Evolutionary conservation across 345 rosid species (phyloP), one percentile per base, ranked within the genome.

Genomic region (Acer yangbiense): DNA sequence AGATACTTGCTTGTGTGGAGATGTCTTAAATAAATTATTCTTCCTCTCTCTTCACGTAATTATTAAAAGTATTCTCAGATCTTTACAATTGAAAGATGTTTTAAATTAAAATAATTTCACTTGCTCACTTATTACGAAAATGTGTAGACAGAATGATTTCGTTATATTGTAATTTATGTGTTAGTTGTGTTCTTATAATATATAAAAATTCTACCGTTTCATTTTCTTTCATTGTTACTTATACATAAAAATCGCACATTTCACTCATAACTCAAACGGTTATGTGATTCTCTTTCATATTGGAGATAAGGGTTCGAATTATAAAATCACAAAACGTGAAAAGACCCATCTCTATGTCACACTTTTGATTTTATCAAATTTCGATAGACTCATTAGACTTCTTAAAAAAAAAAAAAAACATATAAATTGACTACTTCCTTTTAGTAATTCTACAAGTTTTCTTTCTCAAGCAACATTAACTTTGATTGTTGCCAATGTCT

Each of bases 1-100:
- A 8, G 76, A 61, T 73, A 9, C 20, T 62, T 73, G 60, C 60
- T 44, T 39, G 57, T 27, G 58, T 13, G 41, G 23, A 63, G 44
- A 44, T 43, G 60, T 12, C 6, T 62, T 73, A 25, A 74, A 64
- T 73, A 25, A 74, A 64, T 10, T 74, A 64, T 74, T 46, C 11
- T 17, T 74, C 58, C 69, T 62, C 55, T 41, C 68, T 3, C 23
- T 44, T 74, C 29, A 21, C 61, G 69, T 63, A 25, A 74, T 74
- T 54, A 7, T 54, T 54, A 14, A 50, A 54, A 54, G 17, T 54
- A 54, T 54, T 54, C 58, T 5, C n/a, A 54, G n/a, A 14, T 54
- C 58, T 54, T 54, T 14, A 67, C 44, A n/a, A 41, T 41, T 25
- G 73, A 69, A 29, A 70, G 23, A 70, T 70, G 10, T 70, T 70